Base-by-base conservation (phyloP, 1,139 yeast species). In the Citeromyces hawaiiensis region DNA sequence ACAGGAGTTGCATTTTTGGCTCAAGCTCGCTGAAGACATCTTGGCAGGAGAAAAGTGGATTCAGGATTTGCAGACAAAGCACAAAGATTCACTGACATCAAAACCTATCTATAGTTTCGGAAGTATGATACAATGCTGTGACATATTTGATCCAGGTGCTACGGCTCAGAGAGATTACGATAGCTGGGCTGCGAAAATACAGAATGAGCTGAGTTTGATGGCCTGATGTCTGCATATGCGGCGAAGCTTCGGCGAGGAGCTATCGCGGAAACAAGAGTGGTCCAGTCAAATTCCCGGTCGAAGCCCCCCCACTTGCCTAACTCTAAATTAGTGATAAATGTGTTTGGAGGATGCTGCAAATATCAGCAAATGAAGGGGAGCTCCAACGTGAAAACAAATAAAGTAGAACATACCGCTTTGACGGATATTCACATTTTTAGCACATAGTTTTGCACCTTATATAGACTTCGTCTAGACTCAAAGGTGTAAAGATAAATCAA, bases 21-120 rank as follows among this genome's bases (percentile, higher is more conserved):
- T 72, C 18, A 67, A 63, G 14, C 57, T 76, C 16, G 72, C 76
- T 1, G 70, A 68, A 38, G 72, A 68, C 39, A 57, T 76, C 45
- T 62, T 78, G 38, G 64, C 64, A 36, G 70, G 69, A 39, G 75
- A 71, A 44, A 62, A 67, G 27, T 79, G 87, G 87, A 42, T 52
- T 18, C 44, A 46, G 25, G 51, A 50, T 14, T 35, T 39, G 21
- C 27, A 23, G 27, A 23, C 27, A 23, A 9, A 23, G 27, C 11
- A 23, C 27, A 23, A 23, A 23, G 11, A 23, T 23, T 23, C 27
- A 23, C 11, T 3, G 27, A 23, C 11, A 5, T 23, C 27, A 11
- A 23, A 9, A 23, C 27, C 27, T 23, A 23, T 23, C 8, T 9
- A 23, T 11, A 23, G 27, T 9, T 23, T 23, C 11, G 27, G 27